Conservation (phyloP, 805 yeast species). For the Peterozyma xylosa region DNA sequence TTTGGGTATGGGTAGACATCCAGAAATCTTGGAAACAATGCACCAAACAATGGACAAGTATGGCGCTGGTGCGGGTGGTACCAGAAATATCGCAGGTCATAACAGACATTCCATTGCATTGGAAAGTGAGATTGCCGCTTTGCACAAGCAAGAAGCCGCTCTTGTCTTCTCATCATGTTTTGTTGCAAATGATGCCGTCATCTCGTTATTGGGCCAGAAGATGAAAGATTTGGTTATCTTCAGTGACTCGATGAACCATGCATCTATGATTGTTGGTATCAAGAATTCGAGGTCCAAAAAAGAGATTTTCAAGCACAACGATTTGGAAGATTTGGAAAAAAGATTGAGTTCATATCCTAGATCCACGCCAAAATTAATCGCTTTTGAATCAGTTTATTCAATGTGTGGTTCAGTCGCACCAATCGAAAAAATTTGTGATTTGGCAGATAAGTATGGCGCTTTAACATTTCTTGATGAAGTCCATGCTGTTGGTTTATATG, state of each 20-base stretch:
- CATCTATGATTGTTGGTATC: slow-evolving; percentile 96
- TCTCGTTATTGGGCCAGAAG: slow-evolving; percentile 85
- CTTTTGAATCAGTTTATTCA: slow-evolving; percentile 94
- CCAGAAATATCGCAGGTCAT: slow-evolving; percentile 98
- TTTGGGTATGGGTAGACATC: slow-evolving; percentile 87
- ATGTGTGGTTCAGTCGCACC: slow-evolving; percentile 99
- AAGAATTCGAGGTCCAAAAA: slow-evolving; percentile 83
- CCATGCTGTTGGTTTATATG: slow-evolving; percentile 98
- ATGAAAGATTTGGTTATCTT: slow-evolving; percentile 86
- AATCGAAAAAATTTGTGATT: slow-evolving; percentile 83
- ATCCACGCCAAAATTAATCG: slow-evolving; percentile 88
- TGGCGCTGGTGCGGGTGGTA: slow-evolving; percentile 99
- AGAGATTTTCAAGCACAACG: slow-evolving; percentile 88
- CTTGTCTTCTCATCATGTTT: slow-evolving; percentile 92
- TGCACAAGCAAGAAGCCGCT: slow-evolving; percentile 93
- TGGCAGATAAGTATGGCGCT: slow-evolving; percentile 97
- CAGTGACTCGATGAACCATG: slow-evolving; percentile 91
- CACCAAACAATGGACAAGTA: slow-evolving; percentile 73
- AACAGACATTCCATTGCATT: slow-evolving; percentile 81
- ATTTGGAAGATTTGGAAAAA: slow-evolving; percentile 74
- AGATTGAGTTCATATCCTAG: slow-evolving; percentile 74
- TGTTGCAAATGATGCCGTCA: slow-evolving; percentile 94
- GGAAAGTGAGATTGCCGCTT: slow-evolving; percentile 80
- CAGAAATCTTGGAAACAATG: slow-evolving; percentile 68
- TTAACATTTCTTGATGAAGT: slow-evolving; percentile 96